These are phyloP conservation scores for Pseudovirgaria hyperparasitica DNA, from an alignment of 2,329 filamentous ascomycete genomes.

Conservation along the genomic window DNA sequence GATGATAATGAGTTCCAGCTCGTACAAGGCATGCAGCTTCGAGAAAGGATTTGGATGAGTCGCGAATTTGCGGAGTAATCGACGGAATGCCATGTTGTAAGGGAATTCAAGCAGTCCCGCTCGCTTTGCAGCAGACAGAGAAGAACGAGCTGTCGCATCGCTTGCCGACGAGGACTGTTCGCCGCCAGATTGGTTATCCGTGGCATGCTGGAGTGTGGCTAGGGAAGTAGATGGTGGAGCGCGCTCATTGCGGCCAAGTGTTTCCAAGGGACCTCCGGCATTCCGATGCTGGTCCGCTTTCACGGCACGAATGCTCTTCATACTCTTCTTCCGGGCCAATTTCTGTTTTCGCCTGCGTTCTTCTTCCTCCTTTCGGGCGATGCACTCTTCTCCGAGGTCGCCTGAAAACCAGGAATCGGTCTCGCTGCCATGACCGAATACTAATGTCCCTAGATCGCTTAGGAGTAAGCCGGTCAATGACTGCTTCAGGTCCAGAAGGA, in stretches of 20 bases:
- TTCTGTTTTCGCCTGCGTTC: constrained; percentile 25
- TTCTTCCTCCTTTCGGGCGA: constrained; percentile 27
- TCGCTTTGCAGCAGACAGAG: constrained; percentile 28
- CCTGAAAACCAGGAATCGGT: constrained; percentile 76
- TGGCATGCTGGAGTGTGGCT: constrained; percentile 28
- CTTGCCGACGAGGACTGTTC: constrained; percentile 33
- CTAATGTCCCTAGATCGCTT: constrained; percentile 76
- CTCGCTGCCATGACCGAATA: constrained; percentile 82
- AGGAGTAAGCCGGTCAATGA: constrained; percentile 72
- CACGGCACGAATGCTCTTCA: constrained; percentile 43
- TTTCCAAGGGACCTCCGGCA: constrained; percentile 29
- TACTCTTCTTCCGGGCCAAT: constrained; percentile 37
- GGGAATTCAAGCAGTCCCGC: constrained; percentile 51
- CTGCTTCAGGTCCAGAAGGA: constrained; percentile 65
- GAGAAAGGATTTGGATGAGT: constrained; percentile 77
- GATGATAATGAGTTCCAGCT: constrained; percentile 70
- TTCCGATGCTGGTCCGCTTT: constrained; percentile 21
- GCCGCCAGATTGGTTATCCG: constrained; percentile 27
- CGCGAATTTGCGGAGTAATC: constrained; percentile 73
- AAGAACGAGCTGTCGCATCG: constrained; percentile 29
- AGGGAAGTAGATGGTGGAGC: constrained; percentile 30
- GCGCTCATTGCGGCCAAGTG: constrained; percentile 27
- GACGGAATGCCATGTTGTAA: constrained; percentile 67
- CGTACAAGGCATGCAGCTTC: constrained; percentile 72
- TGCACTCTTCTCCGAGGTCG: constrained; percentile 38